Conservation (phyloP, 257 asterid genomes). For the Prunella vulgaris region DNA sequence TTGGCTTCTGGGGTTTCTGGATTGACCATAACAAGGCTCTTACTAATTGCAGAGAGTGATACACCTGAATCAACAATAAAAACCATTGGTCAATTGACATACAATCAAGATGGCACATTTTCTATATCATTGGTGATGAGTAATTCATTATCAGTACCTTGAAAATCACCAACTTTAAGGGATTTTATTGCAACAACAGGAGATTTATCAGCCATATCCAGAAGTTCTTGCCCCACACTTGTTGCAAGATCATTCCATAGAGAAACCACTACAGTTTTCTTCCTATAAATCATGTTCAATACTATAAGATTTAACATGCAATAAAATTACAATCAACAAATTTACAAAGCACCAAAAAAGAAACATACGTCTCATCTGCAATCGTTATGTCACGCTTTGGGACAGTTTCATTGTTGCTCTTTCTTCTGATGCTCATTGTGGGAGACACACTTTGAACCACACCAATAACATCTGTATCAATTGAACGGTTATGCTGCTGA, state of each 20-base stretch:
- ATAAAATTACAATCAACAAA: background rate
- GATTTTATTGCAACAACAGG: slow-evolving; percentile 92
- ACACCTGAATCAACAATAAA: slow-evolving; percentile 46
- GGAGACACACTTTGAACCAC: slow-evolving; percentile 82
- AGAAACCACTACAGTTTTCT: slow-evolving; percentile 66
- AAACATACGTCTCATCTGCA: slow-evolving; percentile 81
- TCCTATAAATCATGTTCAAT: slow-evolving; percentile 39
- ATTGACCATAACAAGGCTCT: slow-evolving; percentile 56
- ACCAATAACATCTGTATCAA: slow-evolving; percentile 74
- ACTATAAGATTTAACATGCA: background rate
- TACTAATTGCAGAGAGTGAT: slow-evolving; percentile 78
- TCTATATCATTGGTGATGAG: background rate
- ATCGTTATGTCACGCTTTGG: slow-evolving; percentile 92
- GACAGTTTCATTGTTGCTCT: slow-evolving; percentile 60
- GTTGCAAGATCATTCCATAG: slow-evolving; percentile 66
- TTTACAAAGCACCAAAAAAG: background rate
- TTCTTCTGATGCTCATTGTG: slow-evolving; percentile 77
- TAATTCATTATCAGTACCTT: slow-evolving; percentile 39
- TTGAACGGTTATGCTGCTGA: background rate
- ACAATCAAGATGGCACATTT: background rate
- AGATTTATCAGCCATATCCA: slow-evolving; percentile 77
- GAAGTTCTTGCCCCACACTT: slow-evolving; percentile 52
- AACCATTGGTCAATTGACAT: background rate
- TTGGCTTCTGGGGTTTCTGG: slow-evolving; percentile 87
- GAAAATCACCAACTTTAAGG: slow-evolving; percentile 87